A percentile compares a stretch with the other conserved stretches of the same genome.
Conservation (phyloP, 345 rosid species). For the Arabidopsis arenosa region DNA sequence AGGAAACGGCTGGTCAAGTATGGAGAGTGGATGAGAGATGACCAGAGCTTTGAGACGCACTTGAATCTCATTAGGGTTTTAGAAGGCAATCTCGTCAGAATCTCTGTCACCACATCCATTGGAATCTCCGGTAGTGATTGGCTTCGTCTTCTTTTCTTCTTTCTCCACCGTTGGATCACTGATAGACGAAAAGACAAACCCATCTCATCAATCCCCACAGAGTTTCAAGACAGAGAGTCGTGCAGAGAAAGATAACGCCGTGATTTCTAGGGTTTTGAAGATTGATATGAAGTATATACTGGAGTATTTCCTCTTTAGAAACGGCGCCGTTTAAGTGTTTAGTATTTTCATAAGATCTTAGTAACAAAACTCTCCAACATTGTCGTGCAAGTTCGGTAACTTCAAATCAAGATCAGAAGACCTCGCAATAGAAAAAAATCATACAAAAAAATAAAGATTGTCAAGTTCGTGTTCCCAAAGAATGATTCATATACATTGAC, state of each 20-base stretch:
- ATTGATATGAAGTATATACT: background rate
- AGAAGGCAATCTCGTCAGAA: background rate
- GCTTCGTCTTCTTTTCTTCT: no score
- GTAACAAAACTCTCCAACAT: background rate
- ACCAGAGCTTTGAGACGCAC: background rate
- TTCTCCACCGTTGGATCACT: background rate
- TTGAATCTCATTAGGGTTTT: background rate
- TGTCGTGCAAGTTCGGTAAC: background rate
- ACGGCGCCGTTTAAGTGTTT: background rate
- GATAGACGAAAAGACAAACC: background rate
- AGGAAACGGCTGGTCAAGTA: background rate
- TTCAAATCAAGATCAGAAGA: constrained; percentile 9
- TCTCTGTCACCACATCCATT: background rate
- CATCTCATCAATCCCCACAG: background rate
- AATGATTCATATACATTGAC: constrained; percentile 41
- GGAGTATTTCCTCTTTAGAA: no score
- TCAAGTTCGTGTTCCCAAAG: constrained; percentile 28
- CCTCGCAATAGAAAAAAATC: background rate
- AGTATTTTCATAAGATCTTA: background rate
- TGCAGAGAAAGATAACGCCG: background rate
- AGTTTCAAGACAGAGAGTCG: background rate
- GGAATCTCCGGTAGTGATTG: background rate
- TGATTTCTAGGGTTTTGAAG: background rate
- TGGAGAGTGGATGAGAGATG: background rate
- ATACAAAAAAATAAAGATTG: background rate